Conservation (phyloP, 2,329 filamentous ascomycete species). For the Fusarium napiforme region DNA sequence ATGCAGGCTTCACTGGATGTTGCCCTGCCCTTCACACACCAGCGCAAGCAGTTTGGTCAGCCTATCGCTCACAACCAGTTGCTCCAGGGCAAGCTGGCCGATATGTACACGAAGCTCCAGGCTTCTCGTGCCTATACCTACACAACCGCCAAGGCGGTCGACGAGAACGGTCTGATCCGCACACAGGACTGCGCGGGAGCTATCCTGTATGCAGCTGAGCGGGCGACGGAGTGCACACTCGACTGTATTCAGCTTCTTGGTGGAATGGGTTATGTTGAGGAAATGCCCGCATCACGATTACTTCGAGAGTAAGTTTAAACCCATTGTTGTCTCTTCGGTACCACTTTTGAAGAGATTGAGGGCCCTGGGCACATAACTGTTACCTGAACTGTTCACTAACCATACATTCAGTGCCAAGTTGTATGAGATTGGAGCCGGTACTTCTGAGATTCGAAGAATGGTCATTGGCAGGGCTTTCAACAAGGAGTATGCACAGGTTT, state of each 20-base stretch:
- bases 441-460: constrained; percentile 92
- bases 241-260: constrained; percentile 94
- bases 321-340: not conserved
- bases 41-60: constrained; percentile 85
- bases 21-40: constrained; percentile 87
- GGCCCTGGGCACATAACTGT: not conserved
- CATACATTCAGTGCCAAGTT: constrained; percentile 67
- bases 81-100: constrained; percentile 90
- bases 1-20: constrained; percentile 94
- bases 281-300: constrained; percentile 89
- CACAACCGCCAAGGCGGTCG: constrained; percentile 79
- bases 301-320: constrained; percentile 70
- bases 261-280: constrained; percentile 95
- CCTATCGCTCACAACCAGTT: constrained; percentile 94
- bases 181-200: constrained; percentile 96
- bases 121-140: constrained; percentile 90
- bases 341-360: not conserved
- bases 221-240: constrained; percentile 85
- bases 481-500: constrained; percentile 74
- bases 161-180: constrained; percentile 76
- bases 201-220: constrained; percentile 91
- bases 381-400: constrained; percentile 44
- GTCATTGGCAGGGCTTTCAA: constrained; percentile 95
- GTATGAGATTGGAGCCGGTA: constrained; percentile 97
- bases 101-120: constrained; percentile 96